Base-by-base conservation (phyloP, 2,329 filamentous ascomycete species). In the Aspergillus neotritici region DNA sequence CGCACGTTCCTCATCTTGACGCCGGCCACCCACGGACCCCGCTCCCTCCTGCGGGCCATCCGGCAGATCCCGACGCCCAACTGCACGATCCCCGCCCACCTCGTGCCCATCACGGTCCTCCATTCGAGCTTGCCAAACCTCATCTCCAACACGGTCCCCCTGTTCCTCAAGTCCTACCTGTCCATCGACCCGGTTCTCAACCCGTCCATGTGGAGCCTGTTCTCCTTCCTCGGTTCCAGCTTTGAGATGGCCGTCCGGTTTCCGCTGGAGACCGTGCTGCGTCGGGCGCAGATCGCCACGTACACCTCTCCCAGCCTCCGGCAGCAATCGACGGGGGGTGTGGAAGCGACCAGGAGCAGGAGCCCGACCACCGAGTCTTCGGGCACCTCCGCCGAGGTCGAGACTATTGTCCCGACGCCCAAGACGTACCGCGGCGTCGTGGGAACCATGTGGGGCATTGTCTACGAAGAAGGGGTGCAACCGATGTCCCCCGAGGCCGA, bases 371-470 rank as follows among this genome's bases (percentile, higher is more conserved):
- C 47, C 8, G 32, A 49, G 11, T 13, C 44, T 4, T 16, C 44
- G 14, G 54, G 42, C 13, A 31, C 60, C 39, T 43, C 51, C 11
- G 46, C 53, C 52, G 51, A 66, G 37, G 61, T 86, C 35, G 82
- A 87, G 43, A 89, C 87, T 0, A 83, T 96, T 42, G 82, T 97
- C 1, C 82, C 86, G 2, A 75, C 87, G 0, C 70, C 70, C 11
- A 90, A 89, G 2, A 79, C 79, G 4, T 98, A 95, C 64, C 75
- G 80, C 29, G 93, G 93, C n/a, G 76, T 95, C 1, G 64, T 93
- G n/a, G 87, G 88, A 3, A 96, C 91, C 2, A 90, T 96, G 78
- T 91, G 88, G 74, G 79, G 80, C 47, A 93, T 98, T 48, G 77
- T 86, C 1, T 77, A 83, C 30, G 86, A 94, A 56, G 93, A 98